Conservation (phyloP, 179 eudicot species). For the Nepenthes alata region DNA sequence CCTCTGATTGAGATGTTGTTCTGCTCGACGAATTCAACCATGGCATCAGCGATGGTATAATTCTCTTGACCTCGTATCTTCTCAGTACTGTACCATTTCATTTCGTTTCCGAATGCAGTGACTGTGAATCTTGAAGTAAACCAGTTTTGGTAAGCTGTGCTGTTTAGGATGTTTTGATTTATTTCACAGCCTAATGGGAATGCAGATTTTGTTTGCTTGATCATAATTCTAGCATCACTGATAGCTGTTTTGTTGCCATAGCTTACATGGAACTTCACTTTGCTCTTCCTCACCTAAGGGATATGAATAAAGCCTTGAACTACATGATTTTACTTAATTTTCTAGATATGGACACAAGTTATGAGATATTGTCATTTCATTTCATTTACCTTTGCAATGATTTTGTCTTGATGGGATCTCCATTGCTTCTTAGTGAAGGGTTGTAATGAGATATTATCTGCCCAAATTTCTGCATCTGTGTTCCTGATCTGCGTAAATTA, state of each 20-base stretch:
- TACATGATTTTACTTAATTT: too few species aligned
- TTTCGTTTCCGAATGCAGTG: conserved; percentile 66
- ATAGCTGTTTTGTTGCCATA: conserved; percentile 21
- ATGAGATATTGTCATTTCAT: not conserved
- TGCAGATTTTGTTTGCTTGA: conserved; percentile 17
- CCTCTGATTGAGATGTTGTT: conserved; percentile 44
- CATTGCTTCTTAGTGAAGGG: conserved; percentile 43
- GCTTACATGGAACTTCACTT: conserved; percentile 26
- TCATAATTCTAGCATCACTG: conserved; percentile 23
- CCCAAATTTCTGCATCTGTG: conserved; percentile 28
- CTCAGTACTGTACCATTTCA: conserved; percentile 68
- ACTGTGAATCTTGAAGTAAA: conserved; percentile 44
- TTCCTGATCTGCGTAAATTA: conserved; percentile 22
- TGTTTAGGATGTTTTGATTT: conserved; percentile 30
- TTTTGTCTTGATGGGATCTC: conserved; percentile 31
- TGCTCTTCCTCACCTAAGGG: conserved; percentile 30
- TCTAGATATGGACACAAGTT: not conserved
- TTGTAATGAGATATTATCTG: conserved; percentile 36
- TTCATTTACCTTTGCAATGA: conserved; percentile 27
- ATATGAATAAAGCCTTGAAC: too few species aligned
- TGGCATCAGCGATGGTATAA: conserved; percentile 47
- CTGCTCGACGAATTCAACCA: conserved; percentile 37
- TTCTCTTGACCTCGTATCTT: conserved; percentile 26
- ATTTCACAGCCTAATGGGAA: conserved; percentile 57
- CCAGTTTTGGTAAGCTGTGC: conserved; percentile 55